Percentiles rank a stretch among this genome's conserved stretches.
Conservation (phyloP, 768 basidiomycete genomes). For the Lentinula boryana region DNA sequence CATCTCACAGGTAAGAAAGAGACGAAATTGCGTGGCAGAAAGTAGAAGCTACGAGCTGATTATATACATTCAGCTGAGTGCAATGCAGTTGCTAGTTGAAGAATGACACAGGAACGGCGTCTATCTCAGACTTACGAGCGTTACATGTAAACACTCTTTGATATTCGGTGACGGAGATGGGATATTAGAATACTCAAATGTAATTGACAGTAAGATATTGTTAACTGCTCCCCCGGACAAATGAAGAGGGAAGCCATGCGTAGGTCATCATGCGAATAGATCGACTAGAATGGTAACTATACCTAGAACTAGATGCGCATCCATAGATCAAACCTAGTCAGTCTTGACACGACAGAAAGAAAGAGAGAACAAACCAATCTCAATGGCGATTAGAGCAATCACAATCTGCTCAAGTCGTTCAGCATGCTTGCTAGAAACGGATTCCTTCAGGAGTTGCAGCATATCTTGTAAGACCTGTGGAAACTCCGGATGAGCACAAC, state of each 20-base stretch:
- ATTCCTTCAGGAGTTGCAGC: constrained; percentile 92
- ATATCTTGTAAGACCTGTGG: constrained; percentile 89
- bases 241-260: background rate
- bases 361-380: constrained; percentile 55
- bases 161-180: no score
- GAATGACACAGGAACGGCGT: no score
- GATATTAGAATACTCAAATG: no score
- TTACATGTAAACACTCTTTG: no score
- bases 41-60: no score
- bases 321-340: background rate
- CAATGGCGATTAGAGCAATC: constrained; percentile 84
- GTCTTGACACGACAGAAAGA: constrained; percentile 1
- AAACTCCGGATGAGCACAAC: background rate
- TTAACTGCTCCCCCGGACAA: background rate
- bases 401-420: constrained; percentile 92
- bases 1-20: constrained; percentile 25
- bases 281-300: constrained; percentile 90
- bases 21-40: no score
- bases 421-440: constrained; percentile 84
- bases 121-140: no score
- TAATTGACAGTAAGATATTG: no score
- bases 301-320: constrained; percentile 56
- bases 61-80: no score
- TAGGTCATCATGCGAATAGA: constrained; percentile 43
- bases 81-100: no score